Percentiles rank a stretch among this genome's conserved stretches.
Conservation (phyloP, 257 asterid species). For the Ballota nigra region DNA sequence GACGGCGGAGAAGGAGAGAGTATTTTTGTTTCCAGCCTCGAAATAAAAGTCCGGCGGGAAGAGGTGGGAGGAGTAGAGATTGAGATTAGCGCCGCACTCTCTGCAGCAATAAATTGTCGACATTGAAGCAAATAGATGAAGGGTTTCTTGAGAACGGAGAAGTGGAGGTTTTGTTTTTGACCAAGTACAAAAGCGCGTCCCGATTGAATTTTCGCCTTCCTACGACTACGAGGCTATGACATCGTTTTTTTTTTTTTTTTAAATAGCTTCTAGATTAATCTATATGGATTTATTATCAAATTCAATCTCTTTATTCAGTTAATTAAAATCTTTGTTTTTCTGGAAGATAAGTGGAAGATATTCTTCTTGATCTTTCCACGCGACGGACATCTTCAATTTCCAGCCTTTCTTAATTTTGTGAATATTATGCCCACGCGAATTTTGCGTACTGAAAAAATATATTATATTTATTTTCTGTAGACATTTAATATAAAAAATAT, state of each 20-base stretch:
- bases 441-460: no score
- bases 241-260: background rate
- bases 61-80: conserved; percentile 53
- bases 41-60: conserved; percentile 79
- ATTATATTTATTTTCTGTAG: no score
- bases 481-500: no score
- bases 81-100: conserved; percentile 76
- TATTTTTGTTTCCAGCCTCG: conserved; percentile 91
- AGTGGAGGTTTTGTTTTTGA: background rate
- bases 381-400: no score
- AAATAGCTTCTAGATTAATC: background rate
- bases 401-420: no score
- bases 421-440: no score
- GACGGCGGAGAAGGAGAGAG: conserved; percentile 64
- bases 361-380: no score
- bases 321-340: no score
- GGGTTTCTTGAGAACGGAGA: background rate
- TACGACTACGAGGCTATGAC: no score
- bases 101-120: conserved; percentile 72
- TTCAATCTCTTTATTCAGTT: no score
- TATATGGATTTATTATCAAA: background rate
- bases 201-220: conserved; percentile 13
- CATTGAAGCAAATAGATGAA: conserved; percentile 42
- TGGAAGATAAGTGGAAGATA: no score
- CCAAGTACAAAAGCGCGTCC: conserved; percentile 16